Percentiles rank a stretch among this genome's conserved stretches.
Conservation (phyloP, 352 stramenopile genomes). For the Pythium guiyangense region DNA sequence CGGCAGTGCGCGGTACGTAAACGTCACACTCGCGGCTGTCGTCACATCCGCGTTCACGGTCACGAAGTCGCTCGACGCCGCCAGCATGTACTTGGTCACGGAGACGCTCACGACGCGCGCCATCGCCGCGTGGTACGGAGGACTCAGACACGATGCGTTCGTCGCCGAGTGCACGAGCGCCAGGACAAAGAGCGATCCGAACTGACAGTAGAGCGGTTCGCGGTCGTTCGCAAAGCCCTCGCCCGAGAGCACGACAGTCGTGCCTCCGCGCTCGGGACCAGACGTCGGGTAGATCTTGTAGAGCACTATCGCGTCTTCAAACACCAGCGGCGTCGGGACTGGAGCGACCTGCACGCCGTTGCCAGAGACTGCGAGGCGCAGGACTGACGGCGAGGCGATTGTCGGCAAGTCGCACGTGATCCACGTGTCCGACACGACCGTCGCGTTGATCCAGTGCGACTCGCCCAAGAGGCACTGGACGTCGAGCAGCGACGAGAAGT, state of each 20-base stretch:
- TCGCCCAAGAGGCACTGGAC: conserved; percentile 42
- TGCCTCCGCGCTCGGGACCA: conserved; percentile 42
- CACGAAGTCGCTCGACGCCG: not conserved
- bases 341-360: conserved; percentile 28
- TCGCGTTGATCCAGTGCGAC: conserved; percentile 15
- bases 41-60: not conserved
- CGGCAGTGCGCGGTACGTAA: conserved; percentile 31
- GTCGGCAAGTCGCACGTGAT: conserved; percentile 33
- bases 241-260: conserved; percentile 22
- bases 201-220: conserved; percentile 25
- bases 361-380: conserved; percentile 21
- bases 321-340: conserved; percentile 22
- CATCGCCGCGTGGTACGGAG: conserved; percentile 12
- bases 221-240: conserved; percentile 22
- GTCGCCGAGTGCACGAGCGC: conserved; percentile 19
- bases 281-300: conserved; percentile 33
- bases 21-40: conserved; percentile 14
- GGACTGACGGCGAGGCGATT: not conserved
- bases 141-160: conserved; percentile 20
- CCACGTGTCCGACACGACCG: conserved; percentile 19
- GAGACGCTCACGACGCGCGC: conserved; percentile 21
- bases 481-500: conserved; percentile 19
- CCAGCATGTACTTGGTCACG: conserved; percentile 14
- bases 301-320: conserved; percentile 35
- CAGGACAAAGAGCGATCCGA: conserved; percentile 24